phyloP scores from a whole-genome alignment of 2,329 filamentous ascomycete species.

The Pseudogymnoascus sp. region DNA sequence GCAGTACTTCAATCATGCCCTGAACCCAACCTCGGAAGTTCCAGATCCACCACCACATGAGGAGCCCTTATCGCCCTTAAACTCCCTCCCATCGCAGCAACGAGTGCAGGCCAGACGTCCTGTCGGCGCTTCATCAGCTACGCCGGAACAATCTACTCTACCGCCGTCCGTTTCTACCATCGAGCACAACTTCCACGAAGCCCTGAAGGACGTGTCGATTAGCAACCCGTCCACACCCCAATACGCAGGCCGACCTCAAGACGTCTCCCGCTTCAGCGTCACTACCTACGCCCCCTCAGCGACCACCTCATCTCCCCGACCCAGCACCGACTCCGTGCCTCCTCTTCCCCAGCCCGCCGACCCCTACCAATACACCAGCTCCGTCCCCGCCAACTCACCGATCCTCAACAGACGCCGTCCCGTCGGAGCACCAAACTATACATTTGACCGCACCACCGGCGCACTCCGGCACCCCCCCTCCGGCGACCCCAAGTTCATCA shows the following conservation, averaged over 20 bases:
- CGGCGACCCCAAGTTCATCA: constrained; percentile 25
- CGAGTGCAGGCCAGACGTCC: constrained; percentile 4
- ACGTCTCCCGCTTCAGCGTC: constrained; percentile 28
- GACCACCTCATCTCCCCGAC: constrained; percentile 22
- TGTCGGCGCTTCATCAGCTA: neutral
- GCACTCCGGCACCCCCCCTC: neutral
- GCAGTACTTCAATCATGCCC: constrained; percentile 13
- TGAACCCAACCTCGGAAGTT: constrained; percentile 16
- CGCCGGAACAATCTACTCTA: neutral
- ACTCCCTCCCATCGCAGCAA: constrained; percentile 1
- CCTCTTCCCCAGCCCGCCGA: neutral
- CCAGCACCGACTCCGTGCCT: constrained; percentile 23
- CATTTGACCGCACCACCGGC: constrained; percentile 10
- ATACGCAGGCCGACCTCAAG: constrained; percentile 18
- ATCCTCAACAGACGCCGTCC: constrained; percentile 27
- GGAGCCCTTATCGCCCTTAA: neutral
- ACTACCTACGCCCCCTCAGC: constrained; percentile 27
- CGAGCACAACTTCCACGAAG: constrained; percentile 24
- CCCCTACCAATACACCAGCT: constrained; percentile 15
- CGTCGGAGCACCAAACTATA: constrained; percentile 12
- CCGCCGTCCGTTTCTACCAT: constrained; percentile 19
- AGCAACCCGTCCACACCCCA: constrained; percentile 7
- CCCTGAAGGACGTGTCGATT: constrained; percentile 19
- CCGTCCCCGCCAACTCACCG: constrained; percentile 18
- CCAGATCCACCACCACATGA: constrained; percentile 2